Evolutionary conservation across 495 filamentous ascomycete genomes (phyloP).

Genomic region (Aspergillus olivimuriae): DNA sequence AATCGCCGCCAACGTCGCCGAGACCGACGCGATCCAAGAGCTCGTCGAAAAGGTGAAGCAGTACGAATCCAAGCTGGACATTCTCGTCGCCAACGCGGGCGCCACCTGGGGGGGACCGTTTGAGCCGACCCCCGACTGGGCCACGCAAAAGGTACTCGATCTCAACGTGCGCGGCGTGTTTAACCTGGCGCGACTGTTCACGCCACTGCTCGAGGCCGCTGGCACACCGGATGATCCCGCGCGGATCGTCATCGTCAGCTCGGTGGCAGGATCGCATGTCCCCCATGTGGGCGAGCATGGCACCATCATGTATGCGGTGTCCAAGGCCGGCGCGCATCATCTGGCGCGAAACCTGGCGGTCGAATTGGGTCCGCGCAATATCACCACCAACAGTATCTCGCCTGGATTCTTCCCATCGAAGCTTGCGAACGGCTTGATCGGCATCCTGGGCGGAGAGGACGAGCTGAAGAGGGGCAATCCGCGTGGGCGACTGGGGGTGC

Average conservation of each 20-base stretch:
- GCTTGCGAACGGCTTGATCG: conserved; percentile 65
- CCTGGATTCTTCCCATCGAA: conserved; percentile 77
- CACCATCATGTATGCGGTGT: conserved; percentile 67
- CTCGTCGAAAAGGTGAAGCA: conserved; percentile 52
- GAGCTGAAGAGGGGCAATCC: conserved; percentile 51
- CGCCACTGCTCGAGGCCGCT: conserved; percentile 57
- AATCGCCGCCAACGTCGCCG: conserved; percentile 63
- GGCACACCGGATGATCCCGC: conserved; percentile 54
- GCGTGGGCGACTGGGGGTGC: conserved; percentile 52
- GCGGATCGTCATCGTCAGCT: conserved; percentile 66
- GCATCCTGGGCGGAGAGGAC: conserved; percentile 52
- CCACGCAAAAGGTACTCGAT: conserved; percentile 77
- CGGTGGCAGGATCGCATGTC: conserved; percentile 60
- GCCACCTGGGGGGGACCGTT: conserved; percentile 74
- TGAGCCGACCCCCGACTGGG: conserved; percentile 65
- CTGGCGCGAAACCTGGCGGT: conserved; percentile 67
- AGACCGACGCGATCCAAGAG: conserved; percentile 54
- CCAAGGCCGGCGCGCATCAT: conserved; percentile 67
- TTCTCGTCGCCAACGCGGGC: conserved; percentile 70
- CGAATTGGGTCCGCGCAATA: conserved; percentile 62
- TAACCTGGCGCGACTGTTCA: conserved; percentile 58
- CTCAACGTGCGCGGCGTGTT: conserved; percentile 79
- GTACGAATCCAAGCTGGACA: conserved; percentile 58
- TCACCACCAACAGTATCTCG: conserved; percentile 69
- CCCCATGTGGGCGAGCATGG: conserved; percentile 60